phyloP scores from a whole-genome alignment of 2,329 filamentous ascomycete species.

The Paraconiothyrium brasiliense region DNA sequence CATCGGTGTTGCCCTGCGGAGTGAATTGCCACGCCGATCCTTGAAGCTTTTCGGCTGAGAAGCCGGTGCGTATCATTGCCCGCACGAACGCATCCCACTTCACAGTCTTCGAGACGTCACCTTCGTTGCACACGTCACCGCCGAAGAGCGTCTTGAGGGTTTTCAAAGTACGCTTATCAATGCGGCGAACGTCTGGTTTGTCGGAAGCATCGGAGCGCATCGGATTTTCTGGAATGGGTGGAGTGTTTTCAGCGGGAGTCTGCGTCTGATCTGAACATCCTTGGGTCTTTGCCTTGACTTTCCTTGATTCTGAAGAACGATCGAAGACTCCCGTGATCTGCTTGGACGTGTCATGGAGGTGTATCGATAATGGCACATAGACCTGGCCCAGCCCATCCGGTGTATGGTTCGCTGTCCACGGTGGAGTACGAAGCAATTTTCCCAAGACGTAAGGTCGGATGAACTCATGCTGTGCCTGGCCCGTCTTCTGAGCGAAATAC shows the following conservation, averaged over 20 bases:
- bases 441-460: not conserved
- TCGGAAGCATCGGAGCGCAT: not conserved
- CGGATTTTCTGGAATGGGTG: not conserved
- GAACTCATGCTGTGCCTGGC: not conserved
- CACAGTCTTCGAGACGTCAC: slow-evolving; percentile 55
- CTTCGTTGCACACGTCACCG: not conserved
- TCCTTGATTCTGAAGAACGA: slow-evolving; percentile 7
- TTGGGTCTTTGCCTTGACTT: slow-evolving; percentile 21
- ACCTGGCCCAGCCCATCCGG: too few relatives aligned
- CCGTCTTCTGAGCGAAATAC: not conserved
- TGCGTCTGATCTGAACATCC: not conserved
- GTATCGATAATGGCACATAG: not conserved
- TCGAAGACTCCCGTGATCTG: slow-evolving; percentile 25
- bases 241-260: not conserved
- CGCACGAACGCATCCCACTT: slow-evolving; percentile 64
- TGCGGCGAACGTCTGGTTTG: not conserved
- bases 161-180: not conserved
- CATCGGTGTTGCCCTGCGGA: slow-evolving; percentile 51
- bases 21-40: slow-evolving; percentile 70
- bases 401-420: not conserved
- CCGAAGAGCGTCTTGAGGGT: not conserved
- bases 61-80: slow-evolving; percentile 61
- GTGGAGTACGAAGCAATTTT: not conserved
- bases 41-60: slow-evolving; percentile 65
- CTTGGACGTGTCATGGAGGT: slow-evolving; percentile 19